Base-by-base conservation (phyloP, 106 monocot species). In the Platanthera guangdongensis region DNA sequence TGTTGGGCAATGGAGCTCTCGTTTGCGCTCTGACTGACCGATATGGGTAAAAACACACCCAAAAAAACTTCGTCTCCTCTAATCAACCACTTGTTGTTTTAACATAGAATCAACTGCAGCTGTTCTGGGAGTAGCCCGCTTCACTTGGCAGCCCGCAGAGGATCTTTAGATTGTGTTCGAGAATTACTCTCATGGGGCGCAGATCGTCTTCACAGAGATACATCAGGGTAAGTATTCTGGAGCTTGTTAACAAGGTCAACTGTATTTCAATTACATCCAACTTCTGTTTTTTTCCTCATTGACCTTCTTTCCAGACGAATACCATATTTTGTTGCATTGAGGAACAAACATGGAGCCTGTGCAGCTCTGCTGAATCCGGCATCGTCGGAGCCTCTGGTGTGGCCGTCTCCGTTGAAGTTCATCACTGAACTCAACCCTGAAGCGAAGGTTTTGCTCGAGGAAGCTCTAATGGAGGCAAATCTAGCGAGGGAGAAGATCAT, bases 1-100 rank as follows among this genome's bases (percentile, higher is more conserved):
- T 94, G 5, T 60, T 94, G 15, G 85, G 82, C 59, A 83, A 88
- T 72, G 90, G 94, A 13, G 94, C 87, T 79, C 87, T 94, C 69
- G 86, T 87, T 16, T 83, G 85, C 76, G 86, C 91, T 28, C 80
- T 88, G 45, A 94, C 90, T 0, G 88, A 85, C 48, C 79, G 80
- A 75, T 85, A 80, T 49, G 83, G 88, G 94, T 91, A 80, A 68
- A 18, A 64, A 25, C 25, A 25, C 25, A 39, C 39, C 0, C 0
- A 39, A 39, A 39, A 39, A 39, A 39, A 39, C 39, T 39, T 39
- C 39, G 2, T 39, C 39, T 14, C 52, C 19, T 48, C 14, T 5
- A 9, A 19, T n/a, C 63, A 14, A 3, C 14, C 47, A 48, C 13
- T 47, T 15, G 22, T 50, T 32, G 18, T 51, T 51, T 46, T 16